Evolutionary conservation across 192 early-diverging fungal species (phyloP).

Genomic region (Entomortierella lignicola): DNA sequence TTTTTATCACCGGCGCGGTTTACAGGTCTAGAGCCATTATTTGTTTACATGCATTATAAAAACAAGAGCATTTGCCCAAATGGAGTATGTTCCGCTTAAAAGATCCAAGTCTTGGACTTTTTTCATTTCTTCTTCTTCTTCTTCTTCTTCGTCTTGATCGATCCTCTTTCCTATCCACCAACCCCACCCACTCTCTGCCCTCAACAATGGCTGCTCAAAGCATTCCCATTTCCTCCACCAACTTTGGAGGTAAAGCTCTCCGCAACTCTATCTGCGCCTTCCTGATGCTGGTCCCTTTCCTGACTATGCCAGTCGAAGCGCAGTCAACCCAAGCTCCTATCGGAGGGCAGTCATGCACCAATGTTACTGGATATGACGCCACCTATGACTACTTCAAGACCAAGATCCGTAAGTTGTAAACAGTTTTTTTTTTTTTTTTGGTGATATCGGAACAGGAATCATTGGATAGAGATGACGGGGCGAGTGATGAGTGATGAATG

Average conservation of each 20-base stretch:
- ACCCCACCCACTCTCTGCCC: not conserved
- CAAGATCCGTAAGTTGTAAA: conserved; percentile 54
- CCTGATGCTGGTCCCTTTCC: conserved; percentile 43
- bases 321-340: conserved; percentile 47
- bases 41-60: no score
- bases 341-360: conserved; percentile 2
- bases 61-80: no score
- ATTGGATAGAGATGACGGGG: no score
- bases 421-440: not conserved
- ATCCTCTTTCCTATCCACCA: conserved; percentile 16
- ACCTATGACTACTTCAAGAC: conserved; percentile 60
- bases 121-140: conserved; percentile 3
- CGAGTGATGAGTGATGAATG: no score
- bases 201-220: conserved; percentile 44
- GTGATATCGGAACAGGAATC: not conserved
- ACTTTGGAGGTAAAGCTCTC: conserved; percentile 23
- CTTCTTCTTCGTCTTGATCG: conserved; percentile 12
- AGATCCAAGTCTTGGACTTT: no score
- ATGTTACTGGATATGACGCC: conserved; percentile 12
- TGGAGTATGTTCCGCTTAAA: no score
- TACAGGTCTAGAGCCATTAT: no score
- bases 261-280: conserved; percentile 54
- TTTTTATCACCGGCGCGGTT: no score
- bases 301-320: conserved; percentile 30
- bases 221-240: conserved; percentile 39